phyloP scores from a whole-genome alignment of 805 yeast genomes.

The Torulaspora indica region DNA sequence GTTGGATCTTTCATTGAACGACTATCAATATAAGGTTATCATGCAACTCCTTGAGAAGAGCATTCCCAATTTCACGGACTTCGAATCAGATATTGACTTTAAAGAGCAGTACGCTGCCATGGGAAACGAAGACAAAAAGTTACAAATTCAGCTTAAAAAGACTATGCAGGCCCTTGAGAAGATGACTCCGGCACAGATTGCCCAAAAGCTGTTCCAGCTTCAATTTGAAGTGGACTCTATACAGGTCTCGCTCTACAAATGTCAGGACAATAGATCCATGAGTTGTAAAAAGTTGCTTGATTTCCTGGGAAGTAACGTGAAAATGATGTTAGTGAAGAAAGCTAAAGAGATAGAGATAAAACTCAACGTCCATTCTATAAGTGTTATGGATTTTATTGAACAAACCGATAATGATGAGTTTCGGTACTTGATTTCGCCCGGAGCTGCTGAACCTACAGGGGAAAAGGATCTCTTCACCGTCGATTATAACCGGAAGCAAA shows the following conservation, averaged over 20 bases:
- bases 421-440: constrained; percentile 65
- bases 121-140: constrained; percentile 20
- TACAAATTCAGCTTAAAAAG: constrained; percentile 27
- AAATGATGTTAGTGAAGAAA: constrained; percentile 56
- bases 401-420: constrained; percentile 57
- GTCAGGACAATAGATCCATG: constrained; percentile 56
- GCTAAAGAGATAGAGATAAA: constrained; percentile 60
- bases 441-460: constrained; percentile 39
- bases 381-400: constrained; percentile 72
- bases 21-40: constrained; percentile 82
- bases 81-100: constrained; percentile 32
- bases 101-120: constrained; percentile 3
- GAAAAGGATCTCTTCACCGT: constrained; percentile 54
- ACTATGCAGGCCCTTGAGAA: constrained; percentile 34
- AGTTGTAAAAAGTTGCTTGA: constrained; percentile 67
- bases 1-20: constrained; percentile 69
- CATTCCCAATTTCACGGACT: constrained; percentile 46
- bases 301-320: constrained; percentile 61
- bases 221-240: constrained; percentile 63
- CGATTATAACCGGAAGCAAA: constrained; percentile 52
- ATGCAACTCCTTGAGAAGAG: constrained; percentile 70
- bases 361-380: constrained; percentile 57
- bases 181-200: constrained; percentile 41
- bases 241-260: constrained; percentile 58
- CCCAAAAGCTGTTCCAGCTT: constrained; percentile 68